Evolutionary conservation across 2,329 filamentous ascomycete species (phyloP), one percentile per base, ranked within the genome.

Genomic region (Cadophora malorum): DNA sequence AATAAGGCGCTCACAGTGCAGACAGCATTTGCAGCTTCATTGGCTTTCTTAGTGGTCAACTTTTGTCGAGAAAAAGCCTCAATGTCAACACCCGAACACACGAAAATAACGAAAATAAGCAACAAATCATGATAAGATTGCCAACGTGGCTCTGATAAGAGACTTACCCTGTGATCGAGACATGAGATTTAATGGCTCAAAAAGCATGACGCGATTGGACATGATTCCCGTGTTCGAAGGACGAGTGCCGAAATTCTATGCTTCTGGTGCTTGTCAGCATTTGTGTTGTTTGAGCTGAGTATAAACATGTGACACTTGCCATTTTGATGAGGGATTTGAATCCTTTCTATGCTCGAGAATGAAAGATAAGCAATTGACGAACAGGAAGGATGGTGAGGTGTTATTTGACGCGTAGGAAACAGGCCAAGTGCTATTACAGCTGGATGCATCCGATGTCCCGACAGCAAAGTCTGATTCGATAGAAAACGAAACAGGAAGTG

Each of bases 1-100:
- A 9, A 21, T 58, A 9, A 53, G 23, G 50, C 23, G 23, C 50
- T 28, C 9, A 38, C 3, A 38, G 35, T 14, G 35, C 35, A 38
- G 35, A 10, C 35, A 14, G 35, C 35, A 38, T 9, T 38, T 7
- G 12, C 49, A 25, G 10, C 25, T 2, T 23, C 19, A n/a, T 55
- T 4, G 3, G 25, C 35, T 23, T n/a, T 38, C 55, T 41, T 12
- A 59, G 4, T 50, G 61, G 49, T 41, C 35, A 31, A 23, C 2
- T 16, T 25, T 59, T 59, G 21, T 59, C 55, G 55, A 59, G 55
- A 19, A 25, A 59, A 59, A 59, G 55, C 55, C 55, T 41, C 55
- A 35, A 41, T 21, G 45, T 21, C 45, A 41, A 59, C 33, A 59
- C 55, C 50, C 50, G 50, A 49, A 33, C 14, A 2, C 23, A 55